Percentiles rank a stretch among this genome's conserved stretches.
These are phyloP conservation scores for Claviceps digitariae DNA, from an alignment of 2,329 filamentous ascomycete genomes.

Conservation along the genomic window DNA sequence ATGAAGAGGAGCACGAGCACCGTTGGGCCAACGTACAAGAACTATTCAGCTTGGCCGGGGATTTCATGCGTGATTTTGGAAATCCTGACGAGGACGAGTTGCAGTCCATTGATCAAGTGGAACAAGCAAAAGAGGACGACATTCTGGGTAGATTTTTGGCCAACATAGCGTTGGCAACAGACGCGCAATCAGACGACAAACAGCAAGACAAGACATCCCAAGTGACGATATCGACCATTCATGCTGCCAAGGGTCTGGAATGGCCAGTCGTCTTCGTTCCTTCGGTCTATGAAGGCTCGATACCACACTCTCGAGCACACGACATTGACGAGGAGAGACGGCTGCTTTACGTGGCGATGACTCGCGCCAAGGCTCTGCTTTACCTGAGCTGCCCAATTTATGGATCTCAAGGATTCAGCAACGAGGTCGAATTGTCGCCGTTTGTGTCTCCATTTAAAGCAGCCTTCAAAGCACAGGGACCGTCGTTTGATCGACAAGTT, in stretches of 20 bases:
- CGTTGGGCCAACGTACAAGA: slow-evolving; percentile 86
- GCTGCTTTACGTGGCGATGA: slow-evolving; percentile 93
- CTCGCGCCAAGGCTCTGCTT: slow-evolving; percentile 70
- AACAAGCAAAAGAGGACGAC: slow-evolving; percentile 52
- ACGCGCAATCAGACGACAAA: slow-evolving; percentile 52
- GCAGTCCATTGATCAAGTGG: slow-evolving; percentile 56
- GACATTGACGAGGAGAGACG: slow-evolving; percentile 79
- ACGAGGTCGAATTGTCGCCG: slow-evolving; percentile 52
- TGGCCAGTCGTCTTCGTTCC: slow-evolving; percentile 95
- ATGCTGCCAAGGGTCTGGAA: slow-evolving; percentile 89
- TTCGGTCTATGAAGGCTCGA: slow-evolving; percentile 76
- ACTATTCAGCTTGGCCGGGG: slow-evolving; percentile 64
- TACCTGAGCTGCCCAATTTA: slow-evolving; percentile 72
- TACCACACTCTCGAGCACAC: slow-evolving; percentile 77
- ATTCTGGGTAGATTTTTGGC: slow-evolving; percentile 68
- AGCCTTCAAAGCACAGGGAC: slow-evolving; percentile 46
- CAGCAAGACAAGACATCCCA: slow-evolving; percentile 43
- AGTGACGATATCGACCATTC: slow-evolving; percentile 89
- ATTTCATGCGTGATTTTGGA: slow-evolving; percentile 42
- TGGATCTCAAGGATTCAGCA: slow-evolving; percentile 42
- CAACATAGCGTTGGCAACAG: slow-evolving; percentile 76
- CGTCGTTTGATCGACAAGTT: slow-evolving; percentile 49
- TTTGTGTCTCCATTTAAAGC: slow-evolving; percentile 47
- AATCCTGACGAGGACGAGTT: slow-evolving; percentile 39
- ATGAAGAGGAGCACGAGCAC: slow-evolving; percentile 61